Evolutionary conservation across 805 yeast species (phyloP).

Genomic region (Kuraishia capsulata): DNA sequence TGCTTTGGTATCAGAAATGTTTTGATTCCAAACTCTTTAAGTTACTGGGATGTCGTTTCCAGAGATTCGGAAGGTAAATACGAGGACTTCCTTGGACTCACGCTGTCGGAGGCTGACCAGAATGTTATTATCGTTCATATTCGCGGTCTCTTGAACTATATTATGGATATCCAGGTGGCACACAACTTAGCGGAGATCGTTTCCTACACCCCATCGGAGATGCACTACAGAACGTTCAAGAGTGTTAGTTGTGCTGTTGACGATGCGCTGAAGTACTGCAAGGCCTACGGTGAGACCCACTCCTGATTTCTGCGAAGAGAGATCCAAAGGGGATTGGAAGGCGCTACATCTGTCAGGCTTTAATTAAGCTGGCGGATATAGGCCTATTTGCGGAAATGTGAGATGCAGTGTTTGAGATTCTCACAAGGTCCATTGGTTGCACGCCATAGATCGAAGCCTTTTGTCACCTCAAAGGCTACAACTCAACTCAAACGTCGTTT

Average conservation of each 20-base stretch:
- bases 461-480: too few species aligned
- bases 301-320: neutral
- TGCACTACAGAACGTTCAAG: conserved; percentile 11
- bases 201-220: neutral
- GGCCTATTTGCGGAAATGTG: too few species aligned
- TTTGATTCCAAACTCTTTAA: conserved; percentile 35
- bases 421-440: too few species aligned
- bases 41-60: conserved; percentile 24
- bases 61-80: neutral
- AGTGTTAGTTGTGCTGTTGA: conserved; percentile 23
- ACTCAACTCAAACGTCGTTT: neutral
- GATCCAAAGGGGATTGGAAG: neutral
- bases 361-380: too few species aligned
- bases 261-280: conserved; percentile 19
- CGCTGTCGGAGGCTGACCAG: conserved; percentile 27
- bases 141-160: conserved; percentile 20
- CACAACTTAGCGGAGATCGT: conserved; percentile 7
- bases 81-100: conserved; percentile 22
- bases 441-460: too few species aligned
- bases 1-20: conserved; percentile 24
- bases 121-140: conserved; percentile 26
- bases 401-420: too few species aligned
- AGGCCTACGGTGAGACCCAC: conserved; percentile 16
- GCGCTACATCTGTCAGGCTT: neutral
- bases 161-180: conserved; percentile 1